Evolutionary conservation across 495 filamentous ascomycete genomes (phyloP).

Genomic region (Penicillium daleae): DNA sequence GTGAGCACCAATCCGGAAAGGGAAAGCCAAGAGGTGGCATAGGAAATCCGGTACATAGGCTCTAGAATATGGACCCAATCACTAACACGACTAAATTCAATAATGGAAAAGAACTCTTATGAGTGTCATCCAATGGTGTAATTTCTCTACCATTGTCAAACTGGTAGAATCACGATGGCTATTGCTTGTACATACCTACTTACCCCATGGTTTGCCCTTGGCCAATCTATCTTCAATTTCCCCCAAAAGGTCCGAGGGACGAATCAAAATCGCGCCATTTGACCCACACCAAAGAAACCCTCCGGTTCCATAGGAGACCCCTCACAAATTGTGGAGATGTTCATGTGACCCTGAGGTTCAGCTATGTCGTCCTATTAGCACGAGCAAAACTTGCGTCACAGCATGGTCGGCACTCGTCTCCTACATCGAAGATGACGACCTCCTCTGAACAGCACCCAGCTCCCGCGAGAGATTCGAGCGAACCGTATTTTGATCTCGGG

Average conservation of each 20-base stretch:
- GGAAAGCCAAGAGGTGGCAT: too few relatives aligned
- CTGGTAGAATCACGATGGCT: neutral
- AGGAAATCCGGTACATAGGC: too few relatives aligned
- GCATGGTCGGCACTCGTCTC: neutral
- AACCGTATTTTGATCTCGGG: constrained; percentile 61
- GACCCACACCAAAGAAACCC: constrained; percentile 15
- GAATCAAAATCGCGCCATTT: constrained; percentile 14
- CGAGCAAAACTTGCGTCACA: neutral
- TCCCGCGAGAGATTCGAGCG: constrained; percentile 18
- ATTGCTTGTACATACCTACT: neutral
- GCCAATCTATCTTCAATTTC: neutral
- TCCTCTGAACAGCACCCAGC: neutral
- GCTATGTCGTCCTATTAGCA: neutral
- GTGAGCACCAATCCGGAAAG: too few relatives aligned
- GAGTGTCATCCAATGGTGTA: too few relatives aligned
- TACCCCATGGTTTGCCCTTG: neutral
- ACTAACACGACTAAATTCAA: too few relatives aligned
- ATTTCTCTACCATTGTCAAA: neutral
- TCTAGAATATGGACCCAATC: too few relatives aligned
- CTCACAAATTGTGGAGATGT: constrained; percentile 4
- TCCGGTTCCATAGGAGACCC: constrained; percentile 15
- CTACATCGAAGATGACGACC: constrained; percentile 7
- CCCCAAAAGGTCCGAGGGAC: constrained; percentile 18
- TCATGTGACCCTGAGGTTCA: constrained; percentile 8
- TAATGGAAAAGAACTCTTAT: too few relatives aligned